phyloP scores from a whole-genome alignment of 306 rosid species.

The Crotalaria pallida region DNA sequence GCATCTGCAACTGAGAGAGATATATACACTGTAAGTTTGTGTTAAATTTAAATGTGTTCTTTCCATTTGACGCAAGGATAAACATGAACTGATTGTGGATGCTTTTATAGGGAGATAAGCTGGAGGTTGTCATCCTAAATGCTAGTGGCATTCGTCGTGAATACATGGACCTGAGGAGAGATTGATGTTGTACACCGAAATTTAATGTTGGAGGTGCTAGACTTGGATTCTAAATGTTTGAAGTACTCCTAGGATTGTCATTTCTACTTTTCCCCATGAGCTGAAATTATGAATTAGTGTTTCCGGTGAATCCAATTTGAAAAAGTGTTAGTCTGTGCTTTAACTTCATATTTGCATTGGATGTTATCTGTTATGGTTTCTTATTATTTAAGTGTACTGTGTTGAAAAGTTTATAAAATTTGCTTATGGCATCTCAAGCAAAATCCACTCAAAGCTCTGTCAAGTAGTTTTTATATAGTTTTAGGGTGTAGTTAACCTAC shows the following conservation, averaged over 20 bases:
- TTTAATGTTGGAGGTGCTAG: conserved; percentile 13
- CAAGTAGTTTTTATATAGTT: neutral
- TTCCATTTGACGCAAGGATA: neutral
- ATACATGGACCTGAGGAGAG: conserved; percentile 73
- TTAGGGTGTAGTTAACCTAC: no score
- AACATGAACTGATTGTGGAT: neutral
- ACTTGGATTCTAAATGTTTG: conserved; percentile 26
- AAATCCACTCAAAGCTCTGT: neutral
- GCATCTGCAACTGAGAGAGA: conserved; percentile 96
- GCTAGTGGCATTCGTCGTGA: conserved; percentile 59
- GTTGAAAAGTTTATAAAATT: neutral
- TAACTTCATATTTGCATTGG: conserved; percentile 1
- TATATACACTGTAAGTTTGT: conserved; percentile 78
- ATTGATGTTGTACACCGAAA: conserved; percentile 33
- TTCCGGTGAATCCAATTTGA: conserved; percentile 16
- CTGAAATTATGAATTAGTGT: conserved; percentile 17
- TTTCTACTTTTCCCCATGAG: neutral
- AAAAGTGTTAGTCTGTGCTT: neutral
- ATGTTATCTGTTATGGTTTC: neutral
- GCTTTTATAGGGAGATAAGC: conserved; percentile 67
- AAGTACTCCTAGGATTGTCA: conserved; percentile 1
- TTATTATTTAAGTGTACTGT: neutral
- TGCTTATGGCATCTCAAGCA: neutral
- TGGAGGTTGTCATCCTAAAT: conserved; percentile 67
- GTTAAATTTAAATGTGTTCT: neutral